Conservation (phyloP, 345 rosid genomes). For the Eucalyptus shirleyi region DNA sequence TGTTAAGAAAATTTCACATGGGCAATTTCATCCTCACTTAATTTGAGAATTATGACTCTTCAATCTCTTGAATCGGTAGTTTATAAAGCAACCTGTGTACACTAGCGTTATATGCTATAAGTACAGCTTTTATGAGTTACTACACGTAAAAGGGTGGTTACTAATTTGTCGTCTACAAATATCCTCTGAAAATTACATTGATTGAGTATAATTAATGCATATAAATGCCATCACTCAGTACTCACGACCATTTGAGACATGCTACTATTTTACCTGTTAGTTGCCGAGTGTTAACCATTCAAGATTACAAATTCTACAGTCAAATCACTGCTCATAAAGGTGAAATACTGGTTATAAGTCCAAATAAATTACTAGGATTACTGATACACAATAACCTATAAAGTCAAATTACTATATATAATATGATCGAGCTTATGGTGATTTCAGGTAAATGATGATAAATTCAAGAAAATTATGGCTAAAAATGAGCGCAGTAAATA, state of each 20-base stretch:
- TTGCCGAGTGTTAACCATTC: not conserved
- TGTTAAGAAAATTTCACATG: not conserved
- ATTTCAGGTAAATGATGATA: not conserved
- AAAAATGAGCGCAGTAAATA: not conserved
- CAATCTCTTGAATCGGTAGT: too few relatives aligned
- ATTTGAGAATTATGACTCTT: too few relatives aligned
- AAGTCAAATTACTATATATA: not conserved
- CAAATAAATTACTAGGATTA: not conserved
- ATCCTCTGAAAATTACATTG: not conserved
- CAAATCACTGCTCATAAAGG: not conserved
- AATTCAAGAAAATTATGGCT: not conserved
- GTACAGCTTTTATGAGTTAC: too few relatives aligned
- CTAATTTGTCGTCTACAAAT: too few relatives aligned
- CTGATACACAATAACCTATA: not conserved
- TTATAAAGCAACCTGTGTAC: too few relatives aligned
- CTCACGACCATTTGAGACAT: not conserved
- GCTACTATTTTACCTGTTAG: too few relatives aligned
- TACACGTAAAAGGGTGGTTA: not conserved
- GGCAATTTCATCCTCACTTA: not conserved
- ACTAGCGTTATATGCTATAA: too few relatives aligned
- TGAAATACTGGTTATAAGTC: not conserved
- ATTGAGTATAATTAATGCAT: not conserved
- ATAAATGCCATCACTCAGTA: not conserved
- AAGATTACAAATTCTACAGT: not conserved
- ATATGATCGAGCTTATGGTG: not conserved